Base-by-base conservation (phyloP, 495 filamentous ascomycete genomes). In the Copromyces sp. region DNA sequence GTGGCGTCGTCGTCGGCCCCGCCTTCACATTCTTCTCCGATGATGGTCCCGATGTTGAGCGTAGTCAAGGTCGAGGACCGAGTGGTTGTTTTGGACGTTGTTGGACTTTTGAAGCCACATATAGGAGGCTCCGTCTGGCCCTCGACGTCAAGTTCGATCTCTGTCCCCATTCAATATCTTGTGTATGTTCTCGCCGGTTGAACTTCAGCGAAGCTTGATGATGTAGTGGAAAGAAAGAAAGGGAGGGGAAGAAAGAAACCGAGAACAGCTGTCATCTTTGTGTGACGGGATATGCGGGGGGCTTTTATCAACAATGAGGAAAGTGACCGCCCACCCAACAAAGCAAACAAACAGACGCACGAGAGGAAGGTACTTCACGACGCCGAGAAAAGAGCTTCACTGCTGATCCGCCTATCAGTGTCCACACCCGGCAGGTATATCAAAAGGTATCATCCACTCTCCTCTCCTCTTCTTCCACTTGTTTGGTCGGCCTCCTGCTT, bases 51-150 rank as follows among this genome's bases (percentile, higher is more conserved):
- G 11, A 39, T 70, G n/a, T 32, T 24, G 69, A 45, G 29, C 69
- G 69, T 39, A 32, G 40, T 45, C 69, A 75, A 74, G 69, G 75
- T 78, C 44, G 77, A 74, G 44, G 75, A 77, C 41, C 73, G 74
- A 20, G 72, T 73, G 68, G 72, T 73, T n/a, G 73, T 38, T 38
- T 74, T 73, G 71, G 75, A 38, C 47, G 71, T 70, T 77, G 71
- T 72, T 74, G 81, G 78, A 80, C 79, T 70, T 74, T 75, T 81
- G 69, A 79, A 75, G 79, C 80, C 80, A 82, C 82, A 78, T 84
- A 84, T 84, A 84, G 82, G 82, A 82, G 82, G 82, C 77, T 84
- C 82, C 80, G 82, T 82, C 82, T 83, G 82, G 79, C 79, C 82
- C 82, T 84, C 82, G 82, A 83, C 82, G 77, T 77, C 77, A 77